Conservation (phyloP, 768 basidiomycete genomes). For the Thelephora aurantiotincta region DNA sequence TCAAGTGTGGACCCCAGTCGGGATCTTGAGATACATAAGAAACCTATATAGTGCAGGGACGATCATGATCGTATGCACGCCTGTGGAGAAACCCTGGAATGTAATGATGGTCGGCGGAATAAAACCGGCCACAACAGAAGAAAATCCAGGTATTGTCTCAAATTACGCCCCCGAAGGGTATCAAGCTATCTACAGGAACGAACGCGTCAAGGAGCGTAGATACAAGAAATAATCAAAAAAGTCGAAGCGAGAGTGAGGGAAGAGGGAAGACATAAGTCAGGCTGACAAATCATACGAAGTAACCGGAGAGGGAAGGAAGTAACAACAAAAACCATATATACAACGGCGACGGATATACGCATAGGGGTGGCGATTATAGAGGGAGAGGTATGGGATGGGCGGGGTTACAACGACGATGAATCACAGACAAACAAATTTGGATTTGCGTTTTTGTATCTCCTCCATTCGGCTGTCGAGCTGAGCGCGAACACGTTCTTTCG, state of each 20-base stretch:
- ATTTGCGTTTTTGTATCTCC: conserved; percentile 72
- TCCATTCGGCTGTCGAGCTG: conserved; percentile 84
- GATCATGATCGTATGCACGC: no score
- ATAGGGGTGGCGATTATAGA: neutral
- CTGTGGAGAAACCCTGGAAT: no score
- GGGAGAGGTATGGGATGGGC: conserved; percentile 8
- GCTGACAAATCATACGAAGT: neutral
- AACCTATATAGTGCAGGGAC: no score
- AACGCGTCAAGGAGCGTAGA: no score
- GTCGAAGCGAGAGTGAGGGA: conserved; percentile 3
- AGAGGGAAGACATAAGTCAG: conserved; percentile 6
- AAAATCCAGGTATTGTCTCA: no score
- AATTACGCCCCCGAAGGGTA: no score
- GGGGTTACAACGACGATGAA: neutral
- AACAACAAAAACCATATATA: neutral
- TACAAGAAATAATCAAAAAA: no score
- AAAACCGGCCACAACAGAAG: no score
- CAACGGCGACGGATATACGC: neutral
- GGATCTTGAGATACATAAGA: no score
- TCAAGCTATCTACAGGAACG: no score
- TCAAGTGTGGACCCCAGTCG: no score
- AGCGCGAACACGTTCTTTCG: conserved; percentile 78
- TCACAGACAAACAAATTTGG: conserved; percentile 85
- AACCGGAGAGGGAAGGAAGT: conserved; percentile 1
- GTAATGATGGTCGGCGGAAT: no score